Conservation (phyloP, 1,284 basidiomycete genomes). For the Coniferiporia weirii region DNA sequence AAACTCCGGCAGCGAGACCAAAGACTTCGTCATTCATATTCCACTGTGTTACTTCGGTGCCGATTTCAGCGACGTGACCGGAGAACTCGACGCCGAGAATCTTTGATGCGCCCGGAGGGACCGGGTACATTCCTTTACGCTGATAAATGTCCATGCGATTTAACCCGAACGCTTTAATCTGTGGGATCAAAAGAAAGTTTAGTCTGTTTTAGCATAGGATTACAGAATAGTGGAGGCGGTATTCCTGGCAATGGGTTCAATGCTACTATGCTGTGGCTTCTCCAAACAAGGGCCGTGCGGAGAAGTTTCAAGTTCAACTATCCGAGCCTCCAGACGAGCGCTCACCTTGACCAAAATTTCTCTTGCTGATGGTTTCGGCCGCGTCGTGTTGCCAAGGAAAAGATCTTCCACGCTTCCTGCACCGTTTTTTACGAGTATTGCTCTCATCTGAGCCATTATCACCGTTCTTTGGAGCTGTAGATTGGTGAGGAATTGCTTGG, state of each 20-base stretch:
- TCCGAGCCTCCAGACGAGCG: background rate
- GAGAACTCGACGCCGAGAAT: constrained; percentile 94
- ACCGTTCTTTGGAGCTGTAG: background rate
- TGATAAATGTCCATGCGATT: constrained; percentile 87
- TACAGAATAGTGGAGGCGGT: too few species aligned
- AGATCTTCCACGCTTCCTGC: constrained; percentile 76
- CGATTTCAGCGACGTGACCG: constrained; percentile 61
- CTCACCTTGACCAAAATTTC: constrained; percentile 76
- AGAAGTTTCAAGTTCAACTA: background rate
- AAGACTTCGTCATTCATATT: constrained; percentile 82
- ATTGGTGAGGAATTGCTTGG: background rate
- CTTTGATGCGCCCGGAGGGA: constrained; percentile 70
- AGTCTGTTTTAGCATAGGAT: background rate
- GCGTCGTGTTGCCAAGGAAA: constrained; percentile 71
- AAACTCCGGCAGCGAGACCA: constrained; percentile 68
- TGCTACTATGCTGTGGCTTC: too few species aligned
- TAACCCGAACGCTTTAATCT: constrained; percentile 79
- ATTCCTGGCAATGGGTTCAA: too few species aligned
- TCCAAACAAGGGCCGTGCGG: background rate
- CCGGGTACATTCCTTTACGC: constrained; percentile 72
- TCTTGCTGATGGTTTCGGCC: constrained; percentile 48
- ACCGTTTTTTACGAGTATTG: constrained; percentile 76
- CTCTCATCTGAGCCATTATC: constrained; percentile 55
- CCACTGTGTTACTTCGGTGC: constrained; percentile 51
- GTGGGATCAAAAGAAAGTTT: constrained; percentile 3